Conservation (phyloP, 352 stramenopile species). For the Pythium monospermum region DNA sequence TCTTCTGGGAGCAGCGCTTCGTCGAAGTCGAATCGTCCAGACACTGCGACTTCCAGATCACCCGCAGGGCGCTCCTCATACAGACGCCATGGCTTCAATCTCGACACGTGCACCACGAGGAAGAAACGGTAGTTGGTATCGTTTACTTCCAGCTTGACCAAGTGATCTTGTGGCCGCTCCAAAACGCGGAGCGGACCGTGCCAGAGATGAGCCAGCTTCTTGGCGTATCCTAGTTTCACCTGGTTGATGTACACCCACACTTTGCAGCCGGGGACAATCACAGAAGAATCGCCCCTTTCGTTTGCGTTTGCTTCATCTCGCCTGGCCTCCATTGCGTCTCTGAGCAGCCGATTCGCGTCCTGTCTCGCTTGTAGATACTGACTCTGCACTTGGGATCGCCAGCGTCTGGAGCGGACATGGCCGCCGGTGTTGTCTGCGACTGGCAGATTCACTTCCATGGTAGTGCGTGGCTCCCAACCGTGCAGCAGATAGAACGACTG, state of each 20-base stretch:
- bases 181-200: slow-evolving; percentile 9
- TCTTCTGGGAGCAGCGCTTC: slow-evolving; percentile 10
- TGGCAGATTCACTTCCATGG: neutral
- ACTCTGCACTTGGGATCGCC: neutral
- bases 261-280: neutral
- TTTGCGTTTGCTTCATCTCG: neutral
- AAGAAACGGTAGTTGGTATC: neutral
- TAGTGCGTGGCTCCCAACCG: slow-evolving; percentile 13
- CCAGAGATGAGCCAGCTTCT: slow-evolving; percentile 12
- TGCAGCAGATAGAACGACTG: slow-evolving; percentile 18
- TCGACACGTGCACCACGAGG: slow-evolving; percentile 3
- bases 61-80: neutral
- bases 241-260: slow-evolving; percentile 17
- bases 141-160: slow-evolving; percentile 1
- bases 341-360: neutral
- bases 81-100: neutral
- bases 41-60: neutral
- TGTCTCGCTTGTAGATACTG: slow-evolving; percentile 5
- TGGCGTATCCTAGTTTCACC: neutral
- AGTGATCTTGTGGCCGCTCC: neutral
- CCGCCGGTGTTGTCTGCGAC: neutral
- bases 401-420: neutral
- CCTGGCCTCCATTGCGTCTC: neutral
- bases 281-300: neutral
- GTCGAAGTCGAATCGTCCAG: slow-evolving; percentile 7